phyloP scores from a whole-genome alignment of 306 rosid genomes.

The Trifolium dubium region DNA sequence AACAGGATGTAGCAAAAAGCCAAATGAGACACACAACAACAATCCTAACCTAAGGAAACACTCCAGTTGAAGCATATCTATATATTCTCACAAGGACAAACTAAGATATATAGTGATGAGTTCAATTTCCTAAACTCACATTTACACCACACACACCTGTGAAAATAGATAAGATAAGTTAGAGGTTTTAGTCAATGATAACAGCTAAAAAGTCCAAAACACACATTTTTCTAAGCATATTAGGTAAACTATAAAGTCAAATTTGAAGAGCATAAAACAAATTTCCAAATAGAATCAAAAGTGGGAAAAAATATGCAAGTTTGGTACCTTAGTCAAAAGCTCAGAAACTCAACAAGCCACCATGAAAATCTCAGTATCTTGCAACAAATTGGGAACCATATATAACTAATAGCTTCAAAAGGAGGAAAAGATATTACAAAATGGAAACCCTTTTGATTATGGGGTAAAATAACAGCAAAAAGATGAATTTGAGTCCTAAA shows the following conservation, averaged over 20 bases:
- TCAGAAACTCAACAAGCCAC: conserved; percentile 47
- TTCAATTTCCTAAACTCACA: conserved; percentile 23
- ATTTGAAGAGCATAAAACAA: not conserved
- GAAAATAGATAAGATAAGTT: conserved; percentile 28
- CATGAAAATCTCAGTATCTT: conserved; percentile 36
- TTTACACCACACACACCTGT: conserved; percentile 38
- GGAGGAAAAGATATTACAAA: conserved; percentile 20
- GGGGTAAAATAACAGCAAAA: conserved; percentile 22
- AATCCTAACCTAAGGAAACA: conserved; percentile 44
- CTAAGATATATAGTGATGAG: not conserved
- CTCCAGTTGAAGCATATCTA: conserved; percentile 61
- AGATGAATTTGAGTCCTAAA: conserved; percentile 46
- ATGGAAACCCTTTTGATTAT: conserved; percentile 23
- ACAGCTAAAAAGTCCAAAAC: conserved; percentile 40
- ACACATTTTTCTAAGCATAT: conserved; percentile 35
- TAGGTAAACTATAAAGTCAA: conserved; percentile 37
- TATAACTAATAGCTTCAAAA: not conserved
- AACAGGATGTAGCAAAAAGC: conserved; percentile 52
- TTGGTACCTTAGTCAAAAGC: conserved; percentile 58
- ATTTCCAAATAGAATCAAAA: conserved; percentile 19
- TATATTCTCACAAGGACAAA: conserved; percentile 34
- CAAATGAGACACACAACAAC: conserved; percentile 47
- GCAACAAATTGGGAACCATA: conserved; percentile 1
- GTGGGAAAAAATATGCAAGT: conserved; percentile 33
- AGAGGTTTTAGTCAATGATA: conserved; percentile 23